These are phyloP conservation scores for Discostella stelligera DNA, from an alignment of 352 stramenopile genomes.

Conservation along the genomic window DNA sequence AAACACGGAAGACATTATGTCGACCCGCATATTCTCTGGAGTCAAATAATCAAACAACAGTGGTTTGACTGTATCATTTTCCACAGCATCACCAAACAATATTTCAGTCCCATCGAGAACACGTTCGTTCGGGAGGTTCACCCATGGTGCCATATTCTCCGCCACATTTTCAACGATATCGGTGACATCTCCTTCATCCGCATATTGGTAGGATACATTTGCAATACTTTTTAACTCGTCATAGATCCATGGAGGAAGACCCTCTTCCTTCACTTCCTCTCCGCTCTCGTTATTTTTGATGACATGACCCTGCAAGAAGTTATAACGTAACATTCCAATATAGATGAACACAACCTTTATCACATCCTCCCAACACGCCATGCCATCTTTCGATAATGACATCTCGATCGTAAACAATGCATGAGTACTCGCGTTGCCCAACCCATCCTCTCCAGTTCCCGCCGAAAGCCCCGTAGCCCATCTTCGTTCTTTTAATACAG, in stretches of 20 bases:
- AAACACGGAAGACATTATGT: conserved; percentile 73
- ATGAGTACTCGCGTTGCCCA: conserved; percentile 65
- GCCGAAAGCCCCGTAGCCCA: conserved; percentile 66
- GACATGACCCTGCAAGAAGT: conserved; percentile 50
- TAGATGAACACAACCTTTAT: conserved; percentile 71
- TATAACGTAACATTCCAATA: conserved; percentile 70
- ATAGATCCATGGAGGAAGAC: conserved; percentile 70
- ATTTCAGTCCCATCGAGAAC: conserved; percentile 69
- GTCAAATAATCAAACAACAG: conserved; percentile 72
- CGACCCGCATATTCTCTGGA: conserved; percentile 68
- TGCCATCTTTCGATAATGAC: conserved; percentile 64
- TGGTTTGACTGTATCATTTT: conserved; percentile 43
- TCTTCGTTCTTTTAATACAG: conserved; percentile 56
- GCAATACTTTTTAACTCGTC: conserved; percentile 70
- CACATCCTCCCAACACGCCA: conserved; percentile 67
- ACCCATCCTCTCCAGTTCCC: conserved; percentile 69
- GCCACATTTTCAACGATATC: conserved; percentile 72
- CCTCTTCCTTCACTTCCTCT: conserved; percentile 27
- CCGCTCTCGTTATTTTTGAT: background rate
- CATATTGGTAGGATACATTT: conserved; percentile 69
- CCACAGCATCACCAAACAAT: conserved; percentile 68
- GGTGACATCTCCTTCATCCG: conserved; percentile 65
- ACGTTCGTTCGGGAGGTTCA: conserved; percentile 58
- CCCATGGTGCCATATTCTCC: conserved; percentile 66
- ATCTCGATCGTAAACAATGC: conserved; percentile 73